Conservation (phyloP, 176 grass and related monocot species). For the Juncus effusus region DNA sequence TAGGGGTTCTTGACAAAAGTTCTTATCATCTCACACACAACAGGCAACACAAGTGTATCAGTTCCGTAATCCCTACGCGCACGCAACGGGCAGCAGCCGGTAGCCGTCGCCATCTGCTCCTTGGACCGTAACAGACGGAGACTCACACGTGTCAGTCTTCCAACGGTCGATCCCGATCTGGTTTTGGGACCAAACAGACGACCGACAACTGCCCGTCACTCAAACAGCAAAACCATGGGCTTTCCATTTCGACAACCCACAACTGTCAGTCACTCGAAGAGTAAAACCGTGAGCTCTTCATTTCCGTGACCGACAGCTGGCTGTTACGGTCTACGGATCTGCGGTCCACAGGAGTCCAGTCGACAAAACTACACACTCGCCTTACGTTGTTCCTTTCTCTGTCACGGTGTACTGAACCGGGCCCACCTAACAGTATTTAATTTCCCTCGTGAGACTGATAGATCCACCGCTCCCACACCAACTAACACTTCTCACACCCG, state of each 20-base stretch:
- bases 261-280: not conserved
- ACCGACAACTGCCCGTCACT: not conserved
- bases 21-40: not conserved
- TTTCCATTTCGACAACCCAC: not conserved
- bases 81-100: not conserved
- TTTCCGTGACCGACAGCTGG: not conserved
- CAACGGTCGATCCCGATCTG: not conserved
- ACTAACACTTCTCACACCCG: not conserved
- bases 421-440: not conserved
- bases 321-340: conserved; percentile 10
- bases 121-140: not conserved
- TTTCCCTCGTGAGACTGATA: not conserved
- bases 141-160: conserved; percentile 14
- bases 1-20: not conserved
- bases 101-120: not conserved
- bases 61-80: conserved; percentile 14
- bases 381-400: conserved; percentile 9
- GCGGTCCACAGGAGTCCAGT: not conserved
- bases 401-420: not conserved
- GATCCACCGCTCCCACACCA: not conserved
- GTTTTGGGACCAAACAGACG: not conserved
- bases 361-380: not conserved
- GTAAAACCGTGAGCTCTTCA: not conserved
- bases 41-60: not conserved
- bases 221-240: not conserved